Evolutionary conservation across 495 filamentous ascomycete species (phyloP).

Genomic region (Penicillium coprophilum): DNA sequence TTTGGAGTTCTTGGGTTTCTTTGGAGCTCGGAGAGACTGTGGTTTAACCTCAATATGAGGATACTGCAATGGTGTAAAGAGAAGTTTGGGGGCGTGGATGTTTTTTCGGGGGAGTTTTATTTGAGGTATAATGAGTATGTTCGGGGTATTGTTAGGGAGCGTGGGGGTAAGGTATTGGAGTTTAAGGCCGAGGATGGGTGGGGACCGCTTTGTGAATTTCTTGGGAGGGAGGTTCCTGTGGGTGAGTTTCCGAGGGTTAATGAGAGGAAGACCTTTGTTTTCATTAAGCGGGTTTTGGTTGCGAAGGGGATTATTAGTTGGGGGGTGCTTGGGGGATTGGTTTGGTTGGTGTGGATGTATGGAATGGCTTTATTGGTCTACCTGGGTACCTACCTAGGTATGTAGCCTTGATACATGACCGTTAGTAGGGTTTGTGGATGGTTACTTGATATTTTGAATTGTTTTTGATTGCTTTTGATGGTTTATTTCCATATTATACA

Average conservation of each 20-base stretch:
- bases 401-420: not conserved
- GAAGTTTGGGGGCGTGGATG: slow-evolving; percentile 1
- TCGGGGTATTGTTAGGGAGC: slow-evolving; percentile 1
- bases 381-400: not conserved
- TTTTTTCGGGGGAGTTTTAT: slow-evolving; percentile 6
- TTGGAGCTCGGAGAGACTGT: slow-evolving; percentile 14
- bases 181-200: slow-evolving; percentile 21
- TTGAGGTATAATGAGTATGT: slow-evolving; percentile 15
- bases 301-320: slow-evolving; percentile 14
- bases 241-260: slow-evolving; percentile 10
- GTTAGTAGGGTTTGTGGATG: not conserved
- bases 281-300: slow-evolving; percentile 15
- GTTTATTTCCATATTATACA: not conserved
- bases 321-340: slow-evolving; percentile 7
- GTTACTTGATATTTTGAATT: not conserved
- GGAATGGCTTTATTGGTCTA: not conserved
- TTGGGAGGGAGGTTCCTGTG: slow-evolving; percentile 10
- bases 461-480: not conserved
- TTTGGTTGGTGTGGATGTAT: slow-evolving; percentile 13
- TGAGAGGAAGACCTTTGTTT: slow-evolving; percentile 9
- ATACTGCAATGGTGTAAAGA: slow-evolving; percentile 15
- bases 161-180: slow-evolving; percentile 12
- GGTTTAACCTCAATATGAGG: slow-evolving; percentile 16
- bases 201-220: slow-evolving; percentile 15
- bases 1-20: slow-evolving; percentile 11